A percentile compares a stretch with the other conserved stretches of the same genome.
Evolutionary conservation across 441 rosid species (phyloP).

Genomic region (Gossypium schwendimanii): DNA sequence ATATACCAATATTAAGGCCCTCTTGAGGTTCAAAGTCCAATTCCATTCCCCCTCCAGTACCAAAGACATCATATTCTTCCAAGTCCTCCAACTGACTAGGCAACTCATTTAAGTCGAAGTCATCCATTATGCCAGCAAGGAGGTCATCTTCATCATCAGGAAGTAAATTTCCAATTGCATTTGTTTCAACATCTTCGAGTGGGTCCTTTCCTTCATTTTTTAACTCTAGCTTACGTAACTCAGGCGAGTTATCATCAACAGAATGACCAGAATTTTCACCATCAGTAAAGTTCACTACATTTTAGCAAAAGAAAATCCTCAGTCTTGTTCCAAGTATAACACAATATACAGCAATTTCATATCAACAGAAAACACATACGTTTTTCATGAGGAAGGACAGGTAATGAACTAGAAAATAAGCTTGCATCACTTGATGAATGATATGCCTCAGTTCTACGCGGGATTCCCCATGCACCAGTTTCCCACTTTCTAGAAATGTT

Average conservation of each 20-base stretch:
- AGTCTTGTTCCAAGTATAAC: background rate
- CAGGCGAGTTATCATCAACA: slow-evolving; percentile 44
- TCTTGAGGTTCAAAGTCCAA: slow-evolving; percentile 59
- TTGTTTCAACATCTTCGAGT: slow-evolving; percentile 41
- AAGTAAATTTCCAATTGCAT: slow-evolving; percentile 47
- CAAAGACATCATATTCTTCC: slow-evolving; percentile 74
- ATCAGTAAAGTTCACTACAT: slow-evolving; percentile 61
- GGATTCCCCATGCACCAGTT: slow-evolving; percentile 47
- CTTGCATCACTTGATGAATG: slow-evolving; percentile 52
- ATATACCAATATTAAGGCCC: slow-evolving; percentile 33
- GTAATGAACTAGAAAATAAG: slow-evolving; percentile 76
- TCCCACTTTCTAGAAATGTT: slow-evolving; percentile 24
- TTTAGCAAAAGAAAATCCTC: slow-evolving; percentile 17
- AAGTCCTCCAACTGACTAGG: slow-evolving; percentile 62
- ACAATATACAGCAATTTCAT: background rate
- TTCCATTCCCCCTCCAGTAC: slow-evolving; percentile 82
- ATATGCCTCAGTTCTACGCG: slow-evolving; percentile 25
- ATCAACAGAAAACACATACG: slow-evolving; percentile 31
- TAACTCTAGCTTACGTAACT: slow-evolving; percentile 24
- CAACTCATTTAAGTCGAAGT: slow-evolving; percentile 58
- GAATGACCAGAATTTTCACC: slow-evolving; percentile 36
- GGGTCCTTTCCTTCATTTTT: slow-evolving; percentile 46
- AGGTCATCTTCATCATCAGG: slow-evolving; percentile 77
- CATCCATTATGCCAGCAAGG: slow-evolving; percentile 69
- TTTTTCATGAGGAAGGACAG: slow-evolving; percentile 64